A percentile compares a stretch with the other conserved stretches of the same genome.
Evolutionary conservation across 495 filamentous ascomycete genomes (phyloP).

Genomic region (Xylaria cubensis): DNA sequence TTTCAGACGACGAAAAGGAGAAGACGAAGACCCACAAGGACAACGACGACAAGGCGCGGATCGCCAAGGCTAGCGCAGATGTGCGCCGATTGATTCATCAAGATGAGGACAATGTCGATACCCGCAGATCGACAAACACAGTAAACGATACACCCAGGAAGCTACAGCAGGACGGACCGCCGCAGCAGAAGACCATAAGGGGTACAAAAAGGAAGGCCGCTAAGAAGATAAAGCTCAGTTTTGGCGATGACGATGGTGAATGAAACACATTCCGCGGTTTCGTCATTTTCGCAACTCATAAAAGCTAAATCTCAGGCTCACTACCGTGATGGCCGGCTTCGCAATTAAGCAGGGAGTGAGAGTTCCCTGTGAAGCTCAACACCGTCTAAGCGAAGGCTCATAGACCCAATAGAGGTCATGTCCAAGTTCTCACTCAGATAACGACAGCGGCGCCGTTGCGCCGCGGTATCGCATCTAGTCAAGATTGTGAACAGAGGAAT

Average conservation of each 20-base stretch:
- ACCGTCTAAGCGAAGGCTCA: background rate
- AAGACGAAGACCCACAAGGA: slow-evolving; percentile 21
- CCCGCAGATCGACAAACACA: slow-evolving; percentile 19
- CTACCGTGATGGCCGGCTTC: background rate
- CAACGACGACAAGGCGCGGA: slow-evolving; percentile 29
- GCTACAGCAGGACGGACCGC: background rate
- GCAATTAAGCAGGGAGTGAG: background rate
- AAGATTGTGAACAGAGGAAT: background rate
- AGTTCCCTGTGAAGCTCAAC: background rate
- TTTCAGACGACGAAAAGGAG: slow-evolving; percentile 29
- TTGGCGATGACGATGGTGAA: slow-evolving; percentile 54
- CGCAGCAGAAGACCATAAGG: slow-evolving; percentile 14
- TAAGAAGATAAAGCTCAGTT: slow-evolving; percentile 67
- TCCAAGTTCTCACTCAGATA: background rate
- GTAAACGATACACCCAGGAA: slow-evolving; percentile 11
- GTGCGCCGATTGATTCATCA: slow-evolving; percentile 29
- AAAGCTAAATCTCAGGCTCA: background rate
- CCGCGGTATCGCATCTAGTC: background rate
- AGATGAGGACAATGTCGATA: background rate
- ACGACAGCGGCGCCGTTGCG: background rate
- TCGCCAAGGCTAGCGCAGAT: slow-evolving; percentile 40
- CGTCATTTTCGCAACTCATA: background rate
- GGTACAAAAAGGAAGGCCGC: slow-evolving; percentile 52
- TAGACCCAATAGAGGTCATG: background rate
- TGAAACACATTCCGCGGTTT: background rate